Conservation (phyloP, 352 stramenopile genomes). For the Globisporangium yorkense region DNA sequence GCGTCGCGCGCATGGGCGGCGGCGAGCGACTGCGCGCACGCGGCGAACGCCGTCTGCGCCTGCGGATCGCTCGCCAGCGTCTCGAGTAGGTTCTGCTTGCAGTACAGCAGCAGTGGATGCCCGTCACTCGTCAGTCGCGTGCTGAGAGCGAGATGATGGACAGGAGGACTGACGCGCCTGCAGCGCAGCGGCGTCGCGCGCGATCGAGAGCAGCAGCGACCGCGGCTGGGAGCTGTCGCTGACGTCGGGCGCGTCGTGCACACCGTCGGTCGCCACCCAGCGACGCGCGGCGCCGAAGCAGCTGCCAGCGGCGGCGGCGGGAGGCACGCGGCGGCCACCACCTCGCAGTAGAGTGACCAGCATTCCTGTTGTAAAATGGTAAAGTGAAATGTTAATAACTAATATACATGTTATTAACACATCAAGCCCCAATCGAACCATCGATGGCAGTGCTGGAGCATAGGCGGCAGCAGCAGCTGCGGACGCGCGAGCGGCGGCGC, state of each 20-base stretch:
- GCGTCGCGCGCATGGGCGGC: conserved; percentile 38
- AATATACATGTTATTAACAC: too few relatives aligned
- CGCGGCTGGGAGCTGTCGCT: too few relatives aligned
- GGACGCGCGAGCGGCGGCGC: neutral
- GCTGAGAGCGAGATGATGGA: neutral
- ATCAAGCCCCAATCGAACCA: too few relatives aligned
- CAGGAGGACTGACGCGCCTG: conserved; percentile 1
- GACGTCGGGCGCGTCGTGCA: too few relatives aligned
- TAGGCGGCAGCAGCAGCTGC: too few relatives aligned
- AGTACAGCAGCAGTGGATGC: neutral
- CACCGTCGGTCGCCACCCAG: neutral
- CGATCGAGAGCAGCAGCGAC: conserved; percentile 14
- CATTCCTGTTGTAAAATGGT: too few relatives aligned
- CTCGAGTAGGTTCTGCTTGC: conserved; percentile 31
- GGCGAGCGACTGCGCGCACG: conserved; percentile 25
- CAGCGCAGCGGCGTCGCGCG: conserved; percentile 10
- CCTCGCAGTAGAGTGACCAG: too few relatives aligned
- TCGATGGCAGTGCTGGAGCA: too few relatives aligned
- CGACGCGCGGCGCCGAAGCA: neutral
- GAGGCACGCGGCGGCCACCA: too few relatives aligned
- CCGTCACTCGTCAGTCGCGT: neutral
- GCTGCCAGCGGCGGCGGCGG: neutral
- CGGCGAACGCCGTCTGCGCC: conserved; percentile 22
- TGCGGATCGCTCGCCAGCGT: conserved; percentile 23
- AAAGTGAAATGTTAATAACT: too few relatives aligned